Base-by-base conservation (phyloP, 2,329 filamentous ascomycete genomes). In the Thelonectria olida region DNA sequence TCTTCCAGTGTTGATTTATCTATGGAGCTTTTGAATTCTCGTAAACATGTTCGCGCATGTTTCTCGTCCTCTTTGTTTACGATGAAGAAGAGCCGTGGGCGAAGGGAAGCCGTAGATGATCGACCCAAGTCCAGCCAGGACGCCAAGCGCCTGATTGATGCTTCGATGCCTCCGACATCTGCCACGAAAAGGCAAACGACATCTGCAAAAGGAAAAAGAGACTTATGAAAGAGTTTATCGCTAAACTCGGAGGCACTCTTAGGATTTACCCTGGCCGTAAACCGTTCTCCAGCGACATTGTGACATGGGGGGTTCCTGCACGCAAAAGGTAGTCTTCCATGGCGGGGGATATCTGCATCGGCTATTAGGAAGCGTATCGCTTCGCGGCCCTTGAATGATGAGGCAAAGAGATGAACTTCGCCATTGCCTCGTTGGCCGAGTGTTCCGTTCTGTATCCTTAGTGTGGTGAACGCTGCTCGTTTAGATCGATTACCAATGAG, bases 111-210 rank as follows among this genome's bases (percentile, higher is more conserved):
- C n/a, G 20, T 55, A 23, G 64, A 63, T 25, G 50, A 36, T 23
- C 48, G 42, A 38, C 64, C 64, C 27, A 36, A 56, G 31, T 49
- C n/a, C 19, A 65, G 38, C 64, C 64, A 67, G 15, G 36, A 19
- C 44, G 22, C 20, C 17, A 67, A 34, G 20, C 31, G 47, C 20
- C 23, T 22, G 28, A 61, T 48, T 19, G 57, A 62, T 20, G 47
- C 49, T 38, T 42, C 22, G 20, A 63, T 54, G 23, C 62, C 62
- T 25, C 64, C 64, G 28, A 67, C 27, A 52, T 67, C 62, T 23
- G 62, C 51, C 13, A 67, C 52, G 23, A 67, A 67, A 38, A 67
- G 23, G 36, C 64, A 67, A 19, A 67, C 31, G 36, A 65, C 62
- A 48, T 67, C 62, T 7, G 58, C 59, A 36, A 55, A 65, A 23